These are phyloP conservation scores for Elsinoe australis DNA, from an alignment of 2,329 filamentous ascomycete species.

Conservation along the genomic window DNA sequence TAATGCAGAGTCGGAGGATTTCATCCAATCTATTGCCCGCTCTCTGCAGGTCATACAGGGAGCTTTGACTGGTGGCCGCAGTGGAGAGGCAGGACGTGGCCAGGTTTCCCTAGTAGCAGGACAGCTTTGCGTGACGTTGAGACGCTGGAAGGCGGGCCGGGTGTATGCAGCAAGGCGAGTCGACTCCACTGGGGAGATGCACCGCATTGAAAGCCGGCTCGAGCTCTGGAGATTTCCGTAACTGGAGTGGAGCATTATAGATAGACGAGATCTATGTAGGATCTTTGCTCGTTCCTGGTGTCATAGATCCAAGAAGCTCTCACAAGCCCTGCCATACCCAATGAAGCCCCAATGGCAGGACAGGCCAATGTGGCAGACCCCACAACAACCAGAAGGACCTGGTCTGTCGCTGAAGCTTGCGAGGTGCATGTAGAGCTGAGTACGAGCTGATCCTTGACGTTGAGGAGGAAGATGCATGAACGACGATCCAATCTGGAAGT, in stretches of 20 bases:
- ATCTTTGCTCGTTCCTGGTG: constrained; percentile 11
- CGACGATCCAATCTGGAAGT: constrained; percentile 13
- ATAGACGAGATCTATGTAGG: background rate
- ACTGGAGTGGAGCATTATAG: background rate
- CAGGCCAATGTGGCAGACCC: background rate
- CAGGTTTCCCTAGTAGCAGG: background rate
- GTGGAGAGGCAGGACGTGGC: background rate
- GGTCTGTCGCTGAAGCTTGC: too few species aligned
- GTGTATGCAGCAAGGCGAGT: background rate
- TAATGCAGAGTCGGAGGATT: constrained; percentile 13
- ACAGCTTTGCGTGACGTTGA: background rate
- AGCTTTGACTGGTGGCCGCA: background rate
- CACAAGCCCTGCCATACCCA: too few species aligned
- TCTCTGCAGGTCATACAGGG: background rate
- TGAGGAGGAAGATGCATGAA: constrained; percentile 6
- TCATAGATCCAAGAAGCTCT: too few species aligned
- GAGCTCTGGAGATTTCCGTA: constrained; percentile 4
- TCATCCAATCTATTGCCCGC: constrained; percentile 1
- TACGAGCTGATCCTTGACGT: background rate
- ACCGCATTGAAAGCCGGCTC: constrained; percentile 1
- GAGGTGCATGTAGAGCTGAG: constrained; percentile 1
- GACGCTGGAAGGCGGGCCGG: background rate
- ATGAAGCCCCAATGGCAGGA: too few species aligned
- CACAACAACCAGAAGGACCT: background rate
- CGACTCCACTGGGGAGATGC: background rate